Evolutionary conservation across 1,284 basidiomycete genomes (phyloP).

Genomic region (Pseudozyma tsukubaensis): DNA sequence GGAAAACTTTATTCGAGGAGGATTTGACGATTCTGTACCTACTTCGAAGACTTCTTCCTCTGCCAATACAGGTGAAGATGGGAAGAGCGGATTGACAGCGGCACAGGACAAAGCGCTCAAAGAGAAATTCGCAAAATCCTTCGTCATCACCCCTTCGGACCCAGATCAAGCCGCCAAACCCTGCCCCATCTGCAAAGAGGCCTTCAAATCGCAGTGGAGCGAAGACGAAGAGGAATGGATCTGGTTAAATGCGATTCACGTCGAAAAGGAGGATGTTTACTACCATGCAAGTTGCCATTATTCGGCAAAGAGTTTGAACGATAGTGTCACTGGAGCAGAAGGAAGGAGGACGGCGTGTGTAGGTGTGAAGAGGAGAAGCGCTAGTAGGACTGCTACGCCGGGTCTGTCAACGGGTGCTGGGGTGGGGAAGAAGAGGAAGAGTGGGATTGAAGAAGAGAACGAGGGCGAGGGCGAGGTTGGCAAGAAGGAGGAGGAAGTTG

Average conservation of each 20-base stretch:
- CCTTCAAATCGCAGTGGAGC: slow-evolving; percentile 87
- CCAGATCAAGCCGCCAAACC: slow-evolving; percentile 84
- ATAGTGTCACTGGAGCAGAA: slow-evolving; percentile 36
- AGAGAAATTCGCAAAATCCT: slow-evolving; percentile 71
- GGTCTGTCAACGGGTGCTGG: neutral
- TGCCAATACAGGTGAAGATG: slow-evolving; percentile 55
- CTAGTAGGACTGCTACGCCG: slow-evolving; percentile 28
- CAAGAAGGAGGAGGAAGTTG: neutral
- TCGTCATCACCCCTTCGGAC: slow-evolving; percentile 81
- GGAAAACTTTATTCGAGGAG: slow-evolving; percentile 74
- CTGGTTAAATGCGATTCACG: slow-evolving; percentile 89
- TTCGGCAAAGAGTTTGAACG: slow-evolving; percentile 64
- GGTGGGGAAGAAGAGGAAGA: slow-evolving; percentile 23
- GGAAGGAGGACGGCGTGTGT: slow-evolving; percentile 31
- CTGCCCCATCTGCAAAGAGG: slow-evolving; percentile 97
- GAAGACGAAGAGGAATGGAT: slow-evolving; percentile 99
- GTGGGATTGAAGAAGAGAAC: slow-evolving; percentile 11
- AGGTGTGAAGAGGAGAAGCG: slow-evolving; percentile 31
- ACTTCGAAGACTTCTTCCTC: slow-evolving; percentile 30
- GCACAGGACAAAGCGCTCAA: slow-evolving; percentile 76
- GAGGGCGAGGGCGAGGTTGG: neutral
- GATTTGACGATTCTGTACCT: slow-evolving; percentile 44
- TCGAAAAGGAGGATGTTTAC: slow-evolving; percentile 71
- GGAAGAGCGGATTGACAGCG: slow-evolving; percentile 69
- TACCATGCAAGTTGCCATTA: slow-evolving; percentile 67